These are phyloP conservation scores for Eurotiales sp. DNA, from an alignment of 2,329 filamentous ascomycete genomes.

Conservation along the genomic window DNA sequence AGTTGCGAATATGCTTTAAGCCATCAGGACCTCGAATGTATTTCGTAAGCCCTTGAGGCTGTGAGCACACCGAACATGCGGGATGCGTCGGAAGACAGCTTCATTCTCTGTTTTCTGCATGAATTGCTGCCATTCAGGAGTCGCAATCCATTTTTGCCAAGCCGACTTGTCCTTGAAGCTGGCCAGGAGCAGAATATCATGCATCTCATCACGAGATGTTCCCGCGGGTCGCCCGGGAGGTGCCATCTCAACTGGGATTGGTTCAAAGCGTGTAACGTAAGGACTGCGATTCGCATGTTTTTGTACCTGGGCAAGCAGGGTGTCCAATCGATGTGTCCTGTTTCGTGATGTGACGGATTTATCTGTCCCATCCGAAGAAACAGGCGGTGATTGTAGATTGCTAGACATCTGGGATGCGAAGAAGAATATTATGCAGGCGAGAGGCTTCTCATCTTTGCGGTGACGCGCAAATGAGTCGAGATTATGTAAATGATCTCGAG, in stretches of 20 bases:
- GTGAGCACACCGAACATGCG: constrained; percentile 27
- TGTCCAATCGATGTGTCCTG: constrained; percentile 21
- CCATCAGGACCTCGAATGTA: constrained; percentile 21
- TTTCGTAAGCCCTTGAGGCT: constrained; percentile 25
- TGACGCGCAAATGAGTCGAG: not conserved
- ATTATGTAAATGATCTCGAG: not conserved
- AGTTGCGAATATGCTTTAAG: constrained; percentile 4
- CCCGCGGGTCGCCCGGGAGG: constrained; percentile 16
- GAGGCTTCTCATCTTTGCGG: constrained; percentile 12
- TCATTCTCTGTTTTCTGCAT: constrained; percentile 24
- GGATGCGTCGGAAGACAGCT: constrained; percentile 23
- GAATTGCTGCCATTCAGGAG: constrained; percentile 26
- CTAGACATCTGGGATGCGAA: constrained; percentile 26
- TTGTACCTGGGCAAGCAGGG: constrained; percentile 21
- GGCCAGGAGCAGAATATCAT: constrained; percentile 25
- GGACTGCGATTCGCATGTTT: constrained; percentile 23
- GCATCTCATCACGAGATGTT: constrained; percentile 20
- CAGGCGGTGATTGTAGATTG: constrained; percentile 20
- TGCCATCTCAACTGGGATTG: constrained; percentile 24
- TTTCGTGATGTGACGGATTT: constrained; percentile 5
- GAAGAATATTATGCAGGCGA: constrained; percentile 26
- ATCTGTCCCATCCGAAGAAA: constrained; percentile 14
- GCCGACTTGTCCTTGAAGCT: constrained; percentile 24
- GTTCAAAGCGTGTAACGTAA: constrained; percentile 24
- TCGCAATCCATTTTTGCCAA: constrained; percentile 20